Conservation (phyloP, 1,284 basidiomycete species). For the Ustilago curta region DNA sequence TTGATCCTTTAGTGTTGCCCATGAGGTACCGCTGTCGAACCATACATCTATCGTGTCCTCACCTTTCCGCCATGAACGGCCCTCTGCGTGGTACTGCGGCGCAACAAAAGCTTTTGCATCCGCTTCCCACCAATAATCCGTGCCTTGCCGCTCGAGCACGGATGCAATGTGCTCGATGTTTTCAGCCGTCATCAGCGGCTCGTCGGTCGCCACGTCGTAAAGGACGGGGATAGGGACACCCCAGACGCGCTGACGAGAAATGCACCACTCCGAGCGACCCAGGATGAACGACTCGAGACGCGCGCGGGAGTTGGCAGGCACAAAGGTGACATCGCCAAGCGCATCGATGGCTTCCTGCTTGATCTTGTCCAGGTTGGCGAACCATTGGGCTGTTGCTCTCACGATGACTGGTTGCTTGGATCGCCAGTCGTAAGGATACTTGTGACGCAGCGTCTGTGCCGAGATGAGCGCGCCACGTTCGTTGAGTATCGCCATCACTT, state of each 20-base stretch:
- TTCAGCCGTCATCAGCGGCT: conserved; percentile 75
- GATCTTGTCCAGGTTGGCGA: conserved; percentile 87
- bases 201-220: conserved; percentile 77
- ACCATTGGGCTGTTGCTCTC: conserved; percentile 98
- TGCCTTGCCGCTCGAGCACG: conserved; percentile 80
- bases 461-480: conserved; percentile 75
- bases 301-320: conserved; percentile 72
- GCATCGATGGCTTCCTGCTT: conserved; percentile 81
- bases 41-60: conserved; percentile 98
- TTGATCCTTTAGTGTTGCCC: conserved; percentile 79
- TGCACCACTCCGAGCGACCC: conserved; percentile 97
- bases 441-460: conserved; percentile 80
- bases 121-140: conserved; percentile 91
- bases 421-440: conserved; percentile 97
- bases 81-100: conserved; percentile 44
- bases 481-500: conserved; percentile 74
- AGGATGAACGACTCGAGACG: conserved; percentile 86
- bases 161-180: conserved; percentile 83
- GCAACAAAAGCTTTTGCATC: conserved; percentile 80
- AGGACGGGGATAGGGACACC: conserved; percentile 96
- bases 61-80: conserved; percentile 71
- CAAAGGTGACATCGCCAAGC: conserved; percentile 80
- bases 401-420: conserved; percentile 92
- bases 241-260: conserved; percentile 97
- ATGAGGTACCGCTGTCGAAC: conserved; percentile 98